Evolutionary conservation across 805 yeast species (phyloP).

Genomic region (Myxozyma vanderwaltii): DNA sequence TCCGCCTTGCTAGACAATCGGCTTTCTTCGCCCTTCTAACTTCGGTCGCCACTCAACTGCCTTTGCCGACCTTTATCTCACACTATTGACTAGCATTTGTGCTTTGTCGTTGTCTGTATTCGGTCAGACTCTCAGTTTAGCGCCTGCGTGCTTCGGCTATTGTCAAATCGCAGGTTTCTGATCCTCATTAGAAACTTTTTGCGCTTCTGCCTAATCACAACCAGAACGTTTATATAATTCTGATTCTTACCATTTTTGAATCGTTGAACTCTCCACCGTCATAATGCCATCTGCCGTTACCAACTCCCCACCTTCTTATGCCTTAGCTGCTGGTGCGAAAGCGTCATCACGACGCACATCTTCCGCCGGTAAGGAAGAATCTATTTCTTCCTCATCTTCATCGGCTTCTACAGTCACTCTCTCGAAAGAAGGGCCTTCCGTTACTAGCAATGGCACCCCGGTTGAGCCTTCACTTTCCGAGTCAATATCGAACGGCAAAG

Average conservation of each 20-base stretch:
- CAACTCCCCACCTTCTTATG: constrained; percentile 30
- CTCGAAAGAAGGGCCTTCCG: too few relatives aligned
- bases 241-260: neutral
- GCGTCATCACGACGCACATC: constrained; percentile 36
- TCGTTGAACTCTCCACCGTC: neutral
- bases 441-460: neutral
- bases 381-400: neutral
- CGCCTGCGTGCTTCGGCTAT: constrained; percentile 14
- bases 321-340: constrained; percentile 35
- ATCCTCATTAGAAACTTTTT: constrained; percentile 11
- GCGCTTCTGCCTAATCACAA: constrained; percentile 5
- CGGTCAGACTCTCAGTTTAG: neutral
- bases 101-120: constrained; percentile 1
- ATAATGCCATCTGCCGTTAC: constrained; percentile 26
- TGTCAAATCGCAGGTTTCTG: constrained; percentile 19
- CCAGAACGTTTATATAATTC: neutral
- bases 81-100: neutral
- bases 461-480: neutral
- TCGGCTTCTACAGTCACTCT: neutral
- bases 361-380: constrained; percentile 27
- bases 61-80: neutral
- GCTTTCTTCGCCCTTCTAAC: neutral
- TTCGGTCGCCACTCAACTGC: neutral
- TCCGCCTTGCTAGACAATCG: neutral
- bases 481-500: constrained; percentile 7